Percentiles rank a stretch among this genome's conserved stretches.
Conservation (phyloP, 2,329 filamentous ascomycete genomes). For the Pseudocercospora eumusae region DNA sequence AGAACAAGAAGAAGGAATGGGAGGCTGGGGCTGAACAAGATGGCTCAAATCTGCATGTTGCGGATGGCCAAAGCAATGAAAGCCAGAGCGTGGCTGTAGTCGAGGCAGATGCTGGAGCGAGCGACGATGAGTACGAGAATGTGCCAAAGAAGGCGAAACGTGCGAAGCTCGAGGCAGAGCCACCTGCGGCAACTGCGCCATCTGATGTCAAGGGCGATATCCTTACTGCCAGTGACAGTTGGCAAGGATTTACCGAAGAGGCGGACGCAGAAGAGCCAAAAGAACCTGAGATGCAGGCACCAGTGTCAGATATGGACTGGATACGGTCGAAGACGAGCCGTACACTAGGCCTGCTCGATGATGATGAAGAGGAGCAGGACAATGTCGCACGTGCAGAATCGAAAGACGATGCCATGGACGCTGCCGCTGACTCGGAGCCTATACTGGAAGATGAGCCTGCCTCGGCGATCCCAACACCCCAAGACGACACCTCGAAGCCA, state of each 20-base stretch:
- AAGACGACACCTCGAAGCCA: constrained; percentile 41
- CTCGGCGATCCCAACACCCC: constrained; percentile 34
- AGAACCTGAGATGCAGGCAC: constrained; percentile 31
- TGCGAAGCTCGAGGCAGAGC: constrained; percentile 18
- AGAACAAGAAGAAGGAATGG: constrained; percentile 51
- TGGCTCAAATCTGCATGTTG: background rate
- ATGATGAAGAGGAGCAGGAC: constrained; percentile 58
- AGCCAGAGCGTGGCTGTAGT: constrained; percentile 21
- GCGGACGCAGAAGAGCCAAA: constrained; percentile 5
- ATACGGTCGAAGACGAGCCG: constrained; percentile 84
- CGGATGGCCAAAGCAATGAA: background rate
- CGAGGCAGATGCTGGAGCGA: constrained; percentile 52
- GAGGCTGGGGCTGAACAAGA: constrained; percentile 53
- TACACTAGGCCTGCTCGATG: constrained; percentile 79
- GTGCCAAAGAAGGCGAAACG: constrained; percentile 53
- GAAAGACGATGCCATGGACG: constrained; percentile 24
- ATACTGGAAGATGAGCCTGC: constrained; percentile 16
- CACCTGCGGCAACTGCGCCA: background rate
- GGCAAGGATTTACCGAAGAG: constrained; percentile 20
- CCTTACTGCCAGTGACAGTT: constrained; percentile 15
- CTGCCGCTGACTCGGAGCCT: constrained; percentile 10
- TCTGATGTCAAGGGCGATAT: constrained; percentile 6
- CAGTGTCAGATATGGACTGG: constrained; percentile 83
- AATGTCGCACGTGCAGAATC: background rate
- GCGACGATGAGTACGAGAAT: constrained; percentile 69